These are phyloP conservation scores for Aspergillus sp. DNA, from an alignment of 2,329 filamentous ascomycete genomes.

Conservation along the genomic window DNA sequence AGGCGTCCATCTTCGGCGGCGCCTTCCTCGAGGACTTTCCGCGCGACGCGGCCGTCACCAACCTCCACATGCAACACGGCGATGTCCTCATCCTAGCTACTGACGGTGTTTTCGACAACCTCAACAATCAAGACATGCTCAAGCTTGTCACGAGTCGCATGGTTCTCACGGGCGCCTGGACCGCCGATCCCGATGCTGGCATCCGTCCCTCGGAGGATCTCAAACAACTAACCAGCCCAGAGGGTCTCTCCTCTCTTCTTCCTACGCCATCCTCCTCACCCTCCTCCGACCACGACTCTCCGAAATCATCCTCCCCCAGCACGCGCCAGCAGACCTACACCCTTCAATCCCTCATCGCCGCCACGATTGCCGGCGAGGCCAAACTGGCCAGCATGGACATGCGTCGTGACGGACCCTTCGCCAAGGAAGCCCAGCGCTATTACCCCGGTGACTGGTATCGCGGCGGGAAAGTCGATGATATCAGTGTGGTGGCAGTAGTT, in stretches of 20 bases:
- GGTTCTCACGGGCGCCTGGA: slow-evolving; percentile 74
- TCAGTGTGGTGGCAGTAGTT: slow-evolving; percentile 79
- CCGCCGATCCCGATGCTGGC: slow-evolving; percentile 59
- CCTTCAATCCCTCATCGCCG: slow-evolving; percentile 76
- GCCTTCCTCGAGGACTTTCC: slow-evolving; percentile 80
- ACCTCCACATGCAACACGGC: slow-evolving; percentile 77
- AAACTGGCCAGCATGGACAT: slow-evolving; percentile 81
- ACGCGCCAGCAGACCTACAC: slow-evolving; percentile 45
- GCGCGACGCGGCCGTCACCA: slow-evolving; percentile 76
- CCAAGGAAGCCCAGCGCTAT: slow-evolving; percentile 86
- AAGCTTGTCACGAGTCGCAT: slow-evolving; percentile 76
- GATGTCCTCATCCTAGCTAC: slow-evolving; percentile 93
- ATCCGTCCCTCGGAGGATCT: slow-evolving; percentile 67
- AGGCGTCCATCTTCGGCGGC: slow-evolving; percentile 82
- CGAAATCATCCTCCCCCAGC: slow-evolving; percentile 10
- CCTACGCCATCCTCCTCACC: slow-evolving; percentile 11
- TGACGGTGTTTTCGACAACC: slow-evolving; percentile 94
- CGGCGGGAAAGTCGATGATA: slow-evolving; percentile 95
- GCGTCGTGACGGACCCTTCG: slow-evolving; percentile 86
- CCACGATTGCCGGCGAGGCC: slow-evolving; percentile 76
- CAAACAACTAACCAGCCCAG: slow-evolving; percentile 53
- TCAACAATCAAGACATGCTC: slow-evolving; percentile 87
- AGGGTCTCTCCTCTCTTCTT: slow-evolving; percentile 40
- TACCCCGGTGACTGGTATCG: slow-evolving; percentile 85
- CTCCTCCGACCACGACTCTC: slow-evolving; percentile 5